Base-by-base conservation (phyloP, 2,329 filamentous ascomycete species). In the Pseudogymnoascus sp. region DNA sequence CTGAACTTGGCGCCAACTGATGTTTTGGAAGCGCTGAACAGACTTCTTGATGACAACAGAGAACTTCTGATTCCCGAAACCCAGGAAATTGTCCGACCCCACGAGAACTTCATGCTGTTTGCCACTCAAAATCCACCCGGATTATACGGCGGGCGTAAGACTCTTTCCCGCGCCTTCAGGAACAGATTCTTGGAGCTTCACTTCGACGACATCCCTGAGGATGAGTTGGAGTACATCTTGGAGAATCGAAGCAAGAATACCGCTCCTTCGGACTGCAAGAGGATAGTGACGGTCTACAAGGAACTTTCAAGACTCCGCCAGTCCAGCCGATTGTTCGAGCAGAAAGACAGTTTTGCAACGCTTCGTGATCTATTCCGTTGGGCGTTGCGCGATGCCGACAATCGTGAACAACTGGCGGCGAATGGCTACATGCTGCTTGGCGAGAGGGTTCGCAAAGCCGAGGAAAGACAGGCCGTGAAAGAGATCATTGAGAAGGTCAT, bases 141-240 rank as follows among this genome's bases (percentile, higher is more conserved):
- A 35, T 77, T 99, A 1, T 99, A 99, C 68, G 95, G 95, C 62
- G 94, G 94, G 14, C 84, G 94, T 67, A 99, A 99, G 71, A 86
- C 90, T 0, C 79, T 99, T 6, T 97, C 94, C 1, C 84, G 95
- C 41, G 94, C 94, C 1, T 99, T 99, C 74, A 86, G 95, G 60
- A 99, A 99, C 72, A 85, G 94, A 69, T 99, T 99, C 69, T 81
- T 99, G 3, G 94, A 99, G 74, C 78, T 99, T 4, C 94, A 99
- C 73, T 97, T 96, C 69, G 94, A 97, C 67, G 95, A 99, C 69
- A 99, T 99, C 22, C 94, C 94, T 0, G 91, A 97, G 70, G 87
- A 91, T 65, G 95, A 99, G 71, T 77, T 99, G 47, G 91, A 96
- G 69, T 90, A 86, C 41, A 99, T 99, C 67, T 73, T 99, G 34